phyloP scores from a whole-genome alignment of 2,329 filamentous ascomycete genomes.

The Colletotrichum viniferum region DNA sequence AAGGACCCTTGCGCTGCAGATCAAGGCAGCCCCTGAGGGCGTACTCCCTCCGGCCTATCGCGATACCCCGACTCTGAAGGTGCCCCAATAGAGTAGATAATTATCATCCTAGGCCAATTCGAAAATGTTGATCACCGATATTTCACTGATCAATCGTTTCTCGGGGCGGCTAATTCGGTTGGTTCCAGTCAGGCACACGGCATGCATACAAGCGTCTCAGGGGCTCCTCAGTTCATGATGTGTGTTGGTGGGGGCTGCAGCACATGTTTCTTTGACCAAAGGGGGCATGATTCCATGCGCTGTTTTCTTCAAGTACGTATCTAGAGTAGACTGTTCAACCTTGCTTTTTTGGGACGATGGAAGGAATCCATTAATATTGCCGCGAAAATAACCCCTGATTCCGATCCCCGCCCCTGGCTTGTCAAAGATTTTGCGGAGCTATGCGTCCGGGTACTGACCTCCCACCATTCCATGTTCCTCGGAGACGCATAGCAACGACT shows the following conservation, averaged over 20 bases:
- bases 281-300: neutral
- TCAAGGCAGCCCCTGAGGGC: conserved; percentile 36
- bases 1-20: conserved; percentile 32
- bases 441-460: neutral
- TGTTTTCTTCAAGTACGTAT: neutral
- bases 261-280: neutral
- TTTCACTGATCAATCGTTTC: neutral
- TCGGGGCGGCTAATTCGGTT: neutral
- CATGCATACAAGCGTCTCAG: neutral
- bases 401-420: neutral
- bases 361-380: neutral
- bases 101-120: accelerated
- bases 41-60: conserved; percentile 29
- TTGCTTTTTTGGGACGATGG: neutral
- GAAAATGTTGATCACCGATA: neutral
- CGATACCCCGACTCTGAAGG: neutral
- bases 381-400: neutral
- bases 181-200: neutral
- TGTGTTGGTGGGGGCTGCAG: neutral
- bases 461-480: neutral
- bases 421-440: neutral
- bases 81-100: neutral
- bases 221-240: neutral
- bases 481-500: too few relatives aligned
- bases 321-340: neutral